phyloP scores from a whole-genome alignment of 2,329 filamentous ascomycete genomes.

The Aspergillus quadrilineatus region DNA sequence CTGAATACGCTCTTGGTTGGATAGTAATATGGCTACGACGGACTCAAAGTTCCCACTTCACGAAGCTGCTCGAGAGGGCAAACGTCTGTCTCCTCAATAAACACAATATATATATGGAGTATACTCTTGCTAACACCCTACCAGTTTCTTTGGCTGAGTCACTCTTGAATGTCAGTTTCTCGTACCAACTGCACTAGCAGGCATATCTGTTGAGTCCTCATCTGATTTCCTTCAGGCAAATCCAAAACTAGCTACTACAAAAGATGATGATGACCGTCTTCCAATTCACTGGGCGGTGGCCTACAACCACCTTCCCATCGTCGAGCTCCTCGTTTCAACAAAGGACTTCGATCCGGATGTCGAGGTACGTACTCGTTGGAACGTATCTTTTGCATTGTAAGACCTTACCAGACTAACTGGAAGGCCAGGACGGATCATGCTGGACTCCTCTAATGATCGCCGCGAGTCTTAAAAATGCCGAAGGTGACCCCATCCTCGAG shows the following conservation, averaged over 20 bases:
- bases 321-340: constrained; percentile 66
- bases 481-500: constrained; percentile 47
- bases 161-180: constrained; percentile 61
- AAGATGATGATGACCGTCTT: constrained; percentile 83
- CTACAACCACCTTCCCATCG: constrained; percentile 74
- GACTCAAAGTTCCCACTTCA: constrained; percentile 77
- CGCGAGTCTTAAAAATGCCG: constrained; percentile 46
- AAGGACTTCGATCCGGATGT: constrained; percentile 81
- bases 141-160: constrained; percentile 71
- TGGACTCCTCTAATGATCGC: constrained; percentile 55
- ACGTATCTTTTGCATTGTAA: too few relatives aligned
- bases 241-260: constrained; percentile 69
- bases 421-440: constrained; percentile 46
- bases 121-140: constrained; percentile 23
- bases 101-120: background rate
- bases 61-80: constrained; percentile 80
- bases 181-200: constrained; percentile 16
- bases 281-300: constrained; percentile 94
- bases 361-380: constrained; percentile 53
- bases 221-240: constrained; percentile 59
- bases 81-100: constrained; percentile 55
- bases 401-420: background rate
- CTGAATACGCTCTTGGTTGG: background rate
- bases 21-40: constrained; percentile 42
- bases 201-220: background rate